Evolutionary conservation across 495 filamentous ascomycete genomes (phyloP).

Genomic region (Endocarpon pusillum): DNA sequence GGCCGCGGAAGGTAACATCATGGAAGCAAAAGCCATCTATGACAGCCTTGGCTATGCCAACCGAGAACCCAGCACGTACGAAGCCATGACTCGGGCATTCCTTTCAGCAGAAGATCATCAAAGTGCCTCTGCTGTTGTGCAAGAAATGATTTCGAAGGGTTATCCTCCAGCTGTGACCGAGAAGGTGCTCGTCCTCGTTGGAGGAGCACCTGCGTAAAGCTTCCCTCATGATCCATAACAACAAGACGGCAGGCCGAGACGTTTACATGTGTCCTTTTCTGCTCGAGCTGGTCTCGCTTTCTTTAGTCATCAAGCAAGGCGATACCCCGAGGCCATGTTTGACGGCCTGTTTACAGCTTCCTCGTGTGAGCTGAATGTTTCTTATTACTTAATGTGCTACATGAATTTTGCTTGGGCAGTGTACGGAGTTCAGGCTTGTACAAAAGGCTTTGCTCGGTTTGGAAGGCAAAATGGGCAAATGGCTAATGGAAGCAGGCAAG

Average conservation of each 20-base stretch:
- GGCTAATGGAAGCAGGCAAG: too few relatives aligned
- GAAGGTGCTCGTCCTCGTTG: slow-evolving; percentile 82
- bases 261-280: neutral
- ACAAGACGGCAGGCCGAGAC: slow-evolving; percentile 3
- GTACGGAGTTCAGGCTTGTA: too few relatives aligned
- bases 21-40: slow-evolving; percentile 64
- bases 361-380: too few relatives aligned
- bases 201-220: slow-evolving; percentile 26
- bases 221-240: slow-evolving; percentile 4
- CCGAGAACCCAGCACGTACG: slow-evolving; percentile 95
- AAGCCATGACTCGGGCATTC: slow-evolving; percentile 94
- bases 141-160: slow-evolving; percentile 78
- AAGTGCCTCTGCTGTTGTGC: slow-evolving; percentile 55
- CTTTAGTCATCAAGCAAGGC: neutral
- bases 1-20: slow-evolving; percentile 69
- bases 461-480: too few relatives aligned
- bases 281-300: slow-evolving; percentile 1
- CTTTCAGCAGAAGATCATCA: slow-evolving; percentile 64
- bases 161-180: slow-evolving; percentile 82
- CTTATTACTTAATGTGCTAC: too few relatives aligned
- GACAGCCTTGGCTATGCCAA: slow-evolving; percentile 50
- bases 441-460: too few relatives aligned
- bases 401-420: too few relatives aligned
- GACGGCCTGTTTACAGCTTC: neutral
- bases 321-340: neutral